Percentiles rank a stretch among this genome's conserved stretches.
phyloP scores from a whole-genome alignment of 495 filamentous ascomycete species.

The Alectoria sarmentosa region DNA sequence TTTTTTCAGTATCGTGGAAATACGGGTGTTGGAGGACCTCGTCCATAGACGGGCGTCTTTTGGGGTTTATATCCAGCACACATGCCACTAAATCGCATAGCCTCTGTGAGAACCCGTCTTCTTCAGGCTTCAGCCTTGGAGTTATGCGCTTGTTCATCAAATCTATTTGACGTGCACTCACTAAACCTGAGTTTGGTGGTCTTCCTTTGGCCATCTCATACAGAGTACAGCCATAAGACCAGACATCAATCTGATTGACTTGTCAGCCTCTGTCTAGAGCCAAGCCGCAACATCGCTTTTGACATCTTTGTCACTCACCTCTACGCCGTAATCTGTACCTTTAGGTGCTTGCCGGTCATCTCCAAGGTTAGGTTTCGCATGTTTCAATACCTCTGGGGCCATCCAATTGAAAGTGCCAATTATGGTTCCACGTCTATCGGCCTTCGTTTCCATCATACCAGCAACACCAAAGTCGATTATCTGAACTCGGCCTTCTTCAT shows the following conservation, averaged over 20 bases:
- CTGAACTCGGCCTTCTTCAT: constrained; percentile 78
- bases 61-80: constrained; percentile 68
- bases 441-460: constrained; percentile 72
- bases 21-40: constrained; percentile 42
- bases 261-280: constrained; percentile 21
- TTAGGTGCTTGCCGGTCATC: constrained; percentile 21
- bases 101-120: constrained; percentile 49
- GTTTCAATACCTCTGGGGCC: constrained; percentile 68
- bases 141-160: constrained; percentile 52
- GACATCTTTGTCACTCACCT: constrained; percentile 31
- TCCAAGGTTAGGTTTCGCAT: background rate
- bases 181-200: constrained; percentile 56
- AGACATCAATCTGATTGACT: constrained; percentile 69
- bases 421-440: constrained; percentile 84
- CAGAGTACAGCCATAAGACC: constrained; percentile 88
- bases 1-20: constrained; percentile 50
- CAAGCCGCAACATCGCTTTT: background rate
- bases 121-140: constrained; percentile 66
- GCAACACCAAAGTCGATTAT: constrained; percentile 96
- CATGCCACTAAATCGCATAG: constrained; percentile 73
- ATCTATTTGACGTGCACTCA: constrained; percentile 50
- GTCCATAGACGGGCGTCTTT: constrained; percentile 60
- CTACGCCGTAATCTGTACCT: constrained; percentile 48
- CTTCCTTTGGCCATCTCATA: constrained; percentile 88
- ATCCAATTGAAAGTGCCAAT: constrained; percentile 97